These are phyloP conservation scores for Cadophora luteo-olivacea DNA, from an alignment of 2,329 filamentous ascomycete genomes.

Conservation along the genomic window DNA sequence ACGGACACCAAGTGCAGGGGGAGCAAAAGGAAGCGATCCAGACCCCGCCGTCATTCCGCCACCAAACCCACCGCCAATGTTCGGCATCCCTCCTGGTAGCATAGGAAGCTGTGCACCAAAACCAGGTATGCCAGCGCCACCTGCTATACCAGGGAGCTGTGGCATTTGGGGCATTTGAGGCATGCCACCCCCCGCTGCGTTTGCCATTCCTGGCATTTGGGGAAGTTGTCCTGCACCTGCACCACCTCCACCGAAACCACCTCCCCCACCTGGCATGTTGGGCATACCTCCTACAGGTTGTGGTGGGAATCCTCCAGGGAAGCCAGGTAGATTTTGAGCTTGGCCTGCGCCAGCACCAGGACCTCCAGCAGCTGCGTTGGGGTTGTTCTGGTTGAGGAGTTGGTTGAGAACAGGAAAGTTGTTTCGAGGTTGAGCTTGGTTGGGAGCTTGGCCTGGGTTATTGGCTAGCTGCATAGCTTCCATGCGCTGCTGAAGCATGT, in stretches of 20 bases:
- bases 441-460: not conserved
- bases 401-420: too few species aligned
- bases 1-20: too few species aligned
- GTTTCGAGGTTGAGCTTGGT: not conserved
- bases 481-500: not conserved
- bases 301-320: too few species aligned
- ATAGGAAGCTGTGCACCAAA: too few species aligned
- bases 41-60: too few species aligned
- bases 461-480: not conserved
- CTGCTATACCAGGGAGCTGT: not conserved
- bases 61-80: not conserved
- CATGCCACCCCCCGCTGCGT: not conserved
- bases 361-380: too few species aligned
- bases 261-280: too few species aligned
- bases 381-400: too few species aligned
- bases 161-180: not conserved
- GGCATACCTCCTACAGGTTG: too few species aligned
- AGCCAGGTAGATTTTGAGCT: too few species aligned
- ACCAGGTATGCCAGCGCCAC: too few species aligned
- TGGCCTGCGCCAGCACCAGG: too few species aligned
- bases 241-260: not conserved
- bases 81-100: not conserved
- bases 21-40: not conserved
- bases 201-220: not conserved
- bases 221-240: not conserved